These are phyloP conservation scores for Eragrostis curvula DNA, from an alignment of 176 grass and related monocot species.

Conservation along the genomic window DNA sequence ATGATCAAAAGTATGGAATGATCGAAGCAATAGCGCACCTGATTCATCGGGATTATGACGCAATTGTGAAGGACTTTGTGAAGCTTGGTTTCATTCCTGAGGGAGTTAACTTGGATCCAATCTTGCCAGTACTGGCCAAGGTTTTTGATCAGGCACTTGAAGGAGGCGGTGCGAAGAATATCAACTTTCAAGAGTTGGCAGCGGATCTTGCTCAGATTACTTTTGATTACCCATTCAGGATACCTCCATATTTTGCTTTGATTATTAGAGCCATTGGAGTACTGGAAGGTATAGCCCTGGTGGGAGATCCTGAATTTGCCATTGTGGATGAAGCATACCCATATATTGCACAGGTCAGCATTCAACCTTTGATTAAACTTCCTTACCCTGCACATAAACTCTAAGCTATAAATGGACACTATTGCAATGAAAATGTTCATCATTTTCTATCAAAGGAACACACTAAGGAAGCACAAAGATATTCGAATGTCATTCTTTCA, in stretches of 20 bases:
- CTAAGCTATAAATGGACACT: neutral
- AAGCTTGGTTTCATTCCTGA: conserved; percentile 97
- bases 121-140: conserved; percentile 90
- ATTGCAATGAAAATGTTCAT: neutral
- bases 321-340: conserved; percentile 99
- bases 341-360: conserved; percentile 84
- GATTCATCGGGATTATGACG: conserved; percentile 97
- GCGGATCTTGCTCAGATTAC: conserved; percentile 98
- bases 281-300: conserved; percentile 95
- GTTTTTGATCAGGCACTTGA: conserved; percentile 99
- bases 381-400: neutral
- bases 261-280: conserved; percentile 99
- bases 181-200: conserved; percentile 98
- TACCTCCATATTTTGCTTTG: conserved; percentile 96
- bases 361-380: conserved; percentile 15
- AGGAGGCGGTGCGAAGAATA: conserved; percentile 97
- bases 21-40: conserved; percentile 99
- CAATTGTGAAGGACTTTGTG: conserved; percentile 95
- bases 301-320: conserved; percentile 98
- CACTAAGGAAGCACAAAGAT: neutral
- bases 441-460: neutral
- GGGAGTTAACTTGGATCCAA: conserved; percentile 93
- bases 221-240: conserved; percentile 98
- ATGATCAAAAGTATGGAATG: conserved; percentile 98
- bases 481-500: neutral